A percentile compares a stretch with the other conserved stretches of the same genome.
Conservation (phyloP, 805 yeast species). For the Yarrowia sp. region DNA sequence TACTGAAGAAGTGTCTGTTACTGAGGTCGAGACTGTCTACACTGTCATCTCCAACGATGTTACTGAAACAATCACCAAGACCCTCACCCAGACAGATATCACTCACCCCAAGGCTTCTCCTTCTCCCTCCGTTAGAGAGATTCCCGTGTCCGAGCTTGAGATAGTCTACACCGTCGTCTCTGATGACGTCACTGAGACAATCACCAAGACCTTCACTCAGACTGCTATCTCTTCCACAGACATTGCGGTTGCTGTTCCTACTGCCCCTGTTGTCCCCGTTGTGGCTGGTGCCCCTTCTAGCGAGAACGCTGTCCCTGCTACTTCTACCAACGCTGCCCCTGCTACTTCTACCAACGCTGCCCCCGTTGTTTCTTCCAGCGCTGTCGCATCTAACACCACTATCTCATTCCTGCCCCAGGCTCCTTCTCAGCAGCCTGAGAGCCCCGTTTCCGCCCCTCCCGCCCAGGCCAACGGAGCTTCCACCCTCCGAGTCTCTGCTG, state of each 20-base stretch:
- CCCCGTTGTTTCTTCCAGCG: neutral
- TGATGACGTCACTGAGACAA: no score
- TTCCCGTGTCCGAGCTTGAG: no score
- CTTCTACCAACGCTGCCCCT: neutral
- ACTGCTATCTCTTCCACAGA: neutral
- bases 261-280: neutral
- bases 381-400: neutral
- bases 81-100: neutral
- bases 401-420: neutral
- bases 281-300: no score
- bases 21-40: neutral
- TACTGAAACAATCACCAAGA: neutral
- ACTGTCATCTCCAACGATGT: neutral
- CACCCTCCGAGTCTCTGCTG: neutral
- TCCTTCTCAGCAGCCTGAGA: neutral
- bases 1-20: constrained; percentile 44
- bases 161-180: no score
- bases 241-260: neutral
- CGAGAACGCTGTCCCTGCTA: neutral
- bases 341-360: neutral
- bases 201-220: neutral
- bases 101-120: neutral
- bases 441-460: neutral
- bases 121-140: no score
- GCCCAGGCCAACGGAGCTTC: neutral